A percentile compares a stretch with the other conserved stretches of the same genome.
Evolutionary conservation across 495 filamentous ascomycete genomes (phyloP).

Genomic region (Schizothecium vesticola): DNA sequence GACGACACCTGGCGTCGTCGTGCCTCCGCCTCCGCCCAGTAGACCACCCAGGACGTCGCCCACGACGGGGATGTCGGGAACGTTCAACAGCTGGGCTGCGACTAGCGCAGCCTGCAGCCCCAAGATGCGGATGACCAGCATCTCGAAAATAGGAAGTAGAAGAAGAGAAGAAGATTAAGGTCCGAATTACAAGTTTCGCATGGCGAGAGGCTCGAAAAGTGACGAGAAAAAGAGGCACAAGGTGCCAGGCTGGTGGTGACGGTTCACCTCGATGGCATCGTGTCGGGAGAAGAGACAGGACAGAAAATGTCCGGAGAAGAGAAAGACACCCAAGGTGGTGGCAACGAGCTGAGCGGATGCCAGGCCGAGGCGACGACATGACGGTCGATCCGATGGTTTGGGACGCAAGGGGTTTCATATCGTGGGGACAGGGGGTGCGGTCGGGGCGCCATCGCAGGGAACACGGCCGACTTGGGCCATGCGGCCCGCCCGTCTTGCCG

Average conservation of each 20-base stretch:
- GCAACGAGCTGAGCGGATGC: background rate
- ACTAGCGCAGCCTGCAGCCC: slow-evolving; percentile 25
- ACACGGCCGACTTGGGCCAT: background rate
- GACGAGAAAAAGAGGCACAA: background rate
- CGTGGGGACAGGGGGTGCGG: slow-evolving; percentile 1
- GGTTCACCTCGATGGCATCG: slow-evolving; percentile 9
- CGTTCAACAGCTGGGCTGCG: slow-evolving; percentile 18
- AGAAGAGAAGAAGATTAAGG: background rate
- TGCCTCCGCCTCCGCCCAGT: slow-evolving; percentile 5
- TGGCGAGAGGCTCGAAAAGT: slow-evolving; percentile 1
- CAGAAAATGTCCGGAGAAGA: background rate
- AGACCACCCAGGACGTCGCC: background rate
- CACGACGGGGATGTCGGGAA: slow-evolving; percentile 3
- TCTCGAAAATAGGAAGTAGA: slow-evolving; percentile 7
- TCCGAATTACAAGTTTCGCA: background rate
- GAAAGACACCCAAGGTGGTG: background rate
- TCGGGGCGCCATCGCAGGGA: slow-evolving; percentile 4
- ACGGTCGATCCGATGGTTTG: slow-evolving; percentile 7
- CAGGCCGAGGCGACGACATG: background rate
- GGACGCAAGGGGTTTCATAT: slow-evolving; percentile 9
- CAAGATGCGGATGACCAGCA: slow-evolving; percentile 30
- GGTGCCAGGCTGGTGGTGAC: slow-evolving; percentile 2
- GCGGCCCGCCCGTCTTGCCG: background rate
- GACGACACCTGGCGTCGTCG: background rate
- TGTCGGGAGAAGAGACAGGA: background rate